Evolutionary conservation across 805 yeast genomes (phyloP).

Genomic region (Schizosaccharomyces pombe): ASM294v3 CU329670.1:355001-355500

Average conservation of each 20-base stretch:
- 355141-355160: slow-evolving; percentile 43
- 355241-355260: slow-evolving; percentile 39
- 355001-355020: slow-evolving; percentile 26
- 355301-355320: slow-evolving; percentile 80
- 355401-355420: slow-evolving; percentile 44
- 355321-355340: slow-evolving; percentile 76
- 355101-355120: slow-evolving; percentile 58
- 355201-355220: slow-evolving; percentile 40
- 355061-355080: slow-evolving; percentile 62
- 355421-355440: slow-evolving; percentile 50
- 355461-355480: slow-evolving; percentile 55
- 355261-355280: slow-evolving; percentile 44
- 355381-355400: slow-evolving; percentile 19
- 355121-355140: slow-evolving; percentile 73
- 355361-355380: slow-evolving; percentile 30
- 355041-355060: slow-evolving; percentile 58
- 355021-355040: slow-evolving; percentile 42
- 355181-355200: slow-evolving; percentile 70
- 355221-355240: slow-evolving; percentile 31
- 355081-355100: slow-evolving; percentile 41
- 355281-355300: slow-evolving; percentile 33
- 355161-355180: slow-evolving; percentile 67
- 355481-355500: slow-evolving; percentile 98
- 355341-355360: slow-evolving; percentile 65
- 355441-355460: slow-evolving; percentile 64